A percentile compares a stretch with the other conserved stretches of the same genome.
phyloP scores from a whole-genome alignment of 1,284 basidiomycete genomes.

The Ustilago trichophora region DNA sequence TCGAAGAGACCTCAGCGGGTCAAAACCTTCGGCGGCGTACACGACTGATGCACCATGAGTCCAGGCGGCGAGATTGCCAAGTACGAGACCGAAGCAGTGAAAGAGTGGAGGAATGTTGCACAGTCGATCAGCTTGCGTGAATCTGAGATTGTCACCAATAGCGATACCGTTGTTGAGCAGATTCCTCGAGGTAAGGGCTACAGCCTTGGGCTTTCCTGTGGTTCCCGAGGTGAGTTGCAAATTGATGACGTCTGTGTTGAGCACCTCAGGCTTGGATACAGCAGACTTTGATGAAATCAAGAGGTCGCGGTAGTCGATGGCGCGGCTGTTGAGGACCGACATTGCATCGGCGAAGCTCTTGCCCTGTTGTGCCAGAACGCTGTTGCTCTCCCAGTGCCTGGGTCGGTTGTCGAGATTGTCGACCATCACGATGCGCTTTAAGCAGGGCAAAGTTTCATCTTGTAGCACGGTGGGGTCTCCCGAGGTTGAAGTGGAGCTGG shows the following conservation, averaged over 20 bases:
- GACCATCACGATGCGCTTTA: conserved; percentile 76
- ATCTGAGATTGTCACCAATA: conserved; percentile 76
- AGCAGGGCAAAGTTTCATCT: conserved; percentile 73
- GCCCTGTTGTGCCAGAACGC: conserved; percentile 41
- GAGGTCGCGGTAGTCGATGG: conserved; percentile 52
- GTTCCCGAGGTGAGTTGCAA: conserved; percentile 68
- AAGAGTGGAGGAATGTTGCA: conserved; percentile 57
- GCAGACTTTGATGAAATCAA: conserved; percentile 68
- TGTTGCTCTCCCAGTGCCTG: conserved; percentile 48
- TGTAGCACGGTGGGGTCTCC: conserved; percentile 67
- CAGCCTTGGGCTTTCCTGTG: conserved; percentile 52
- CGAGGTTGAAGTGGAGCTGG: conserved; percentile 69
- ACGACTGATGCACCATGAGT: conserved; percentile 77
- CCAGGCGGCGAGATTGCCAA: conserved; percentile 84
- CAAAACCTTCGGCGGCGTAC: conserved; percentile 76
- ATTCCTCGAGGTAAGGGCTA: conserved; percentile 70
- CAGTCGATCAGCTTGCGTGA: conserved; percentile 40
- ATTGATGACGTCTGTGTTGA: conserved; percentile 78
- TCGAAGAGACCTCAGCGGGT: conserved; percentile 75
- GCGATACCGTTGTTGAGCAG: conserved; percentile 80
- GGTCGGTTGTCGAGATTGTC: conserved; percentile 70
- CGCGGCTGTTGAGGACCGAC: conserved; percentile 22
- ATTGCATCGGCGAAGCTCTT: conserved; percentile 44
- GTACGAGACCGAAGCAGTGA: conserved; percentile 82
- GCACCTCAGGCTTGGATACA: conserved; percentile 70